Conservation (phyloP, 2,329 filamentous ascomycete genomes). For the Claviceps purpurea region DNA sequence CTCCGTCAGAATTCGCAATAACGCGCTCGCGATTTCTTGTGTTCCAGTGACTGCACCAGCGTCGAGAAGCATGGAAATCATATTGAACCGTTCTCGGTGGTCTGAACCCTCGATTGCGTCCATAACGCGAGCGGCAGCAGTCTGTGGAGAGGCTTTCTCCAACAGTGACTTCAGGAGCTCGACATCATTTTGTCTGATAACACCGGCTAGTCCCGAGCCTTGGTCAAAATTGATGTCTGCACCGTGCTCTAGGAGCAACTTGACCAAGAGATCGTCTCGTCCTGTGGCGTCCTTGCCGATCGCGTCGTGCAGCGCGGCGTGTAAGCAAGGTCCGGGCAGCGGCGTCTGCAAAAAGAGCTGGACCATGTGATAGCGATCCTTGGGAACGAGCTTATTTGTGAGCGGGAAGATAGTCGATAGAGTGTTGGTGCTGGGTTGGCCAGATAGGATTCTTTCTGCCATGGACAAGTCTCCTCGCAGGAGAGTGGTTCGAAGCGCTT, state of each 20-base stretch:
- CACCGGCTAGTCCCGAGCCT: conserved; percentile 32
- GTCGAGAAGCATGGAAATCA: conserved; percentile 32
- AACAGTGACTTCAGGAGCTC: conserved; percentile 32
- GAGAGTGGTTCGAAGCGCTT: conserved; percentile 37
- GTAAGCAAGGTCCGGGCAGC: conserved; percentile 31
- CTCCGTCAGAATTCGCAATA: conserved; percentile 28
- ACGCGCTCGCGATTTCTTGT: conserved; percentile 27
- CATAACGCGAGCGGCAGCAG: conserved; percentile 32
- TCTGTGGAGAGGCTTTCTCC: conserved; percentile 31
- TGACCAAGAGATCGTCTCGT: conserved; percentile 38
- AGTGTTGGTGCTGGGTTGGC: conserved; percentile 32
- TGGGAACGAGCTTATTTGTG: conserved; percentile 27
- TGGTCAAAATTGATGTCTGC: conserved; percentile 42
- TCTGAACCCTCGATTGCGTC: conserved; percentile 34
- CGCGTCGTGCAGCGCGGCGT: conserved; percentile 37
- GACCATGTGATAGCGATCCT: conserved; percentile 33
- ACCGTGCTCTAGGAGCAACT: conserved; percentile 35
- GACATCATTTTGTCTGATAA: conserved; percentile 35
- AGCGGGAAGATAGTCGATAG: conserved; percentile 35
- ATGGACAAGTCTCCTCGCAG: conserved; percentile 30
- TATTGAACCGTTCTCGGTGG: conserved; percentile 28
- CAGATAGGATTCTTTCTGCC: conserved; percentile 31
- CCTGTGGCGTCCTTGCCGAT: conserved; percentile 33
- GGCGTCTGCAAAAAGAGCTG: conserved; percentile 37
- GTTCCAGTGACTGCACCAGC: conserved; percentile 30